Percentiles rank a stretch among this genome's conserved stretches.
phyloP scores from a whole-genome alignment of 2,329 filamentous ascomycete species.

The Aciculosporium take region DNA sequence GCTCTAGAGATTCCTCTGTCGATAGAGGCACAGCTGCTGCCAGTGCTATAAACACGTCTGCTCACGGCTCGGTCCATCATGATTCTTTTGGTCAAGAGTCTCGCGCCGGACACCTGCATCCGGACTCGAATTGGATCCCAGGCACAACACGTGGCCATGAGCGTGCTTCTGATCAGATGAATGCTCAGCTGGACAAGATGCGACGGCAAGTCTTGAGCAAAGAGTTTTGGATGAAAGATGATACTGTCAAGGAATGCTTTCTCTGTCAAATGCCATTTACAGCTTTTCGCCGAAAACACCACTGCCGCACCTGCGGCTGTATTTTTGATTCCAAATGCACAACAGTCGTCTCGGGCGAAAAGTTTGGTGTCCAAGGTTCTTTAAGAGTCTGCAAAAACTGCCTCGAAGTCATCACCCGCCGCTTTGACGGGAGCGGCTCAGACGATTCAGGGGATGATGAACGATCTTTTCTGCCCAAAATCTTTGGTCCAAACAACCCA shows the following conservation, averaged over 20 bases:
- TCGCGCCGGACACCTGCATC: conserved; percentile 28
- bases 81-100: conserved; percentile 38
- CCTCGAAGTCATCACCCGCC: conserved; percentile 76
- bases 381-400: conserved; percentile 88
- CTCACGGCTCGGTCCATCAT: conserved; percentile 43
- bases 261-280: conserved; percentile 81
- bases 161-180: conserved; percentile 44
- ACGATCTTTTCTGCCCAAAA: conserved; percentile 51
- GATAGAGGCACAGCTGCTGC: conserved; percentile 43
- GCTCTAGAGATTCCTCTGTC: conserved; percentile 44
- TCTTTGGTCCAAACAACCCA: conserved; percentile 37
- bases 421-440: conserved; percentile 74
- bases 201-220: conserved; percentile 79
- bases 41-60: conserved; percentile 42
- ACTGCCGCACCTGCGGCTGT: conserved; percentile 91
- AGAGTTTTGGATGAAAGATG: conserved; percentile 98
- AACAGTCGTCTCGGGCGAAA: conserved; percentile 70
- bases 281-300: conserved; percentile 89
- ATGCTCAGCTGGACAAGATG: conserved; percentile 53
- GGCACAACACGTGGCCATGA: conserved; percentile 40
- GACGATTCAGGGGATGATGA: conserved; percentile 79
- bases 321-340: conserved; percentile 98
- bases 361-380: conserved; percentile 74
- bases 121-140: conserved; percentile 36
- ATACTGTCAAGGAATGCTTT: conserved; percentile 96